Evolutionary conservation across 1,139 yeast species (phyloP), one percentile per base, ranked within the genome.

Genomic region (Lodderomyces orthopsilosis): DNA sequence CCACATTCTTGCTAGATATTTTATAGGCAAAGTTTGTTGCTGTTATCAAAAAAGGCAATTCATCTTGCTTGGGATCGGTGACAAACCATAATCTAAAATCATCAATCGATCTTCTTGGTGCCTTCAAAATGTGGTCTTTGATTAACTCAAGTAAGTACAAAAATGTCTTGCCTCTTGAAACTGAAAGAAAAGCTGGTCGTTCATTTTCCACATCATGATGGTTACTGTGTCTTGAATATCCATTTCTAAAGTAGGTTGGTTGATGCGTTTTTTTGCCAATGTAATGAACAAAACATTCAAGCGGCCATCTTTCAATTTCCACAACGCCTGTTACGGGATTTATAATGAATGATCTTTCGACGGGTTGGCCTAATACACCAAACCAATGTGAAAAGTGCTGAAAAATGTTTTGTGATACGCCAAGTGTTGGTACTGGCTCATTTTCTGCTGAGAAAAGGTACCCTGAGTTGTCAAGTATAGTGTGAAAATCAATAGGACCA

Each of bases 251-350:
- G 42, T 50, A 48, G 7, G 44, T 50, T 24, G 47, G 44, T 17
- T 42, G 44, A 15, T 47, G 53, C 14, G 35, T 8, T 38, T 47
- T 54, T 40, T 63, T 65, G 1, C 70, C 62, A 37, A 83, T 56
- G 38, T 74, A 69, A 53, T 83, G 89, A 3, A 83, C 59, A 14
- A 66, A 56, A 46, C 83, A 78, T 15, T 61, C 57, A n/a, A 37
- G 17, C 23, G 81, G 83, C 45, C 66, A 66, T 41, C 74, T 66
- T 54, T 84, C 90, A 24, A 85, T 68, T 14, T 65, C 66, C 30
- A 68, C 58, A 9, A 59, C 51, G 0, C 75, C 77, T 7, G 68
- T 62, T 12, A 61, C 59, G 5, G 59, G 57, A 47, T 74, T 71
- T 15, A 58, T 47, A 6, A 79, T 57, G 4, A 79, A 55, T 24